Percentiles rank a stretch among this genome's conserved stretches.
These are phyloP conservation scores for Pinus taeda DNA, from an alignment of 75 land plant species.

Conservation along the genomic window DNA sequence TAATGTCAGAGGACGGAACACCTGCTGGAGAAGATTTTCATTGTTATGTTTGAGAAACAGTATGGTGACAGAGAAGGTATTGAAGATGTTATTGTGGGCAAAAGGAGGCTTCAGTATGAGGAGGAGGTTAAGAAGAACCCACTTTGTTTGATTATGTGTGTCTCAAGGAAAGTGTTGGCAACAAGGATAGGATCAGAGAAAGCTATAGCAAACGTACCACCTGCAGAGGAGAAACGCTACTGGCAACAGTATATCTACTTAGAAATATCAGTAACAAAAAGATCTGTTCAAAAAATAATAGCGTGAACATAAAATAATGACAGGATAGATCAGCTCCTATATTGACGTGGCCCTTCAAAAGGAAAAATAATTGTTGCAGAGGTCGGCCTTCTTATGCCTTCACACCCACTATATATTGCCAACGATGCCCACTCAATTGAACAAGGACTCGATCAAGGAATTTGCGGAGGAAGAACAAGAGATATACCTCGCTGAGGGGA, in stretches of 20 bases:
- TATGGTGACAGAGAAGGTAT: slow-evolving; percentile 92
- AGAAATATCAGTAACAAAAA: slow-evolving; percentile 6
- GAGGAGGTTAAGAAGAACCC: slow-evolving; percentile 93
- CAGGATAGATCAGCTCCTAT: too few species aligned
- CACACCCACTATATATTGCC: too few species aligned
- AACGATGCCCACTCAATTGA: too few species aligned
- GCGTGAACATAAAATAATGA: too few species aligned
- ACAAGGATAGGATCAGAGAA: slow-evolving; percentile 75
- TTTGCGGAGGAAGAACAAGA: too few species aligned
- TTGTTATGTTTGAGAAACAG: slow-evolving; percentile 89
- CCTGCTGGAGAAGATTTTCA: slow-evolving; percentile 54
- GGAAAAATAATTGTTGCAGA: too few species aligned
- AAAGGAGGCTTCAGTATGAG: slow-evolving; percentile 94
- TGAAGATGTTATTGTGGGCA: slow-evolving; percentile 95
- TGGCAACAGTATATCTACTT: slow-evolving; percentile 96
- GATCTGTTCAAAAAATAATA: too few species aligned
- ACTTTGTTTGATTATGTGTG: slow-evolving; percentile 94
- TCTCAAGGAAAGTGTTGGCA: slow-evolving; percentile 84
- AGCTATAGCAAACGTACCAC: slow-evolving; percentile 95
- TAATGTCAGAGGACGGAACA: too few species aligned
- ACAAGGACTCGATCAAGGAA: too few species aligned
- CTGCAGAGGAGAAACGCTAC: slow-evolving; percentile 95
- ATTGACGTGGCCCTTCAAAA: too few species aligned
- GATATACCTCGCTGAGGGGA: too few species aligned
- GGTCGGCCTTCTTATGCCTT: too few species aligned